A percentile compares a stretch with the other conserved stretches of the same genome.
These are phyloP conservation scores for Thermoascus crustaceus DNA, from an alignment of 2,329 filamentous ascomycete genomes.

Conservation along the genomic window DNA sequence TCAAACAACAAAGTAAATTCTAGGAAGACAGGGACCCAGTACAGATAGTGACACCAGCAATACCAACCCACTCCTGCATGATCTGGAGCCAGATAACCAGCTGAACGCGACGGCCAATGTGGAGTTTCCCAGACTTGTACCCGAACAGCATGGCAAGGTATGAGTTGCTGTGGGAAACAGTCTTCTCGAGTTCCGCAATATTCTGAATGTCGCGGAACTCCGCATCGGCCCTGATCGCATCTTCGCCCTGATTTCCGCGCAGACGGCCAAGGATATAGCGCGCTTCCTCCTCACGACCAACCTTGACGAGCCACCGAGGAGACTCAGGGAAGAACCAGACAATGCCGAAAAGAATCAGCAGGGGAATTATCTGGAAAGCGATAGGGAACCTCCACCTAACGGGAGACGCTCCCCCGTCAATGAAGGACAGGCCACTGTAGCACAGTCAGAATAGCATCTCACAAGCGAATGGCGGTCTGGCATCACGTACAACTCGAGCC, in stretches of 20 bases:
- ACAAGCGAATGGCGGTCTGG: not conserved
- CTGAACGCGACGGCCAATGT: constrained; percentile 60
- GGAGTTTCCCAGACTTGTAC: constrained; percentile 55
- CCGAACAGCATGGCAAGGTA: constrained; percentile 62
- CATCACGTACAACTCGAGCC: constrained; percentile 44
- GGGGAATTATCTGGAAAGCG: constrained; percentile 60
- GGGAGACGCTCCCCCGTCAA: constrained; percentile 49
- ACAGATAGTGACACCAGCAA: constrained; percentile 59
- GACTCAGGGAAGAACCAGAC: constrained; percentile 65
- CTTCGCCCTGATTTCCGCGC: constrained; percentile 50
- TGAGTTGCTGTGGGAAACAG: constrained; percentile 43
- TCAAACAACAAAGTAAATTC: constrained; percentile 27
- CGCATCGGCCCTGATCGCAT: constrained; percentile 47
- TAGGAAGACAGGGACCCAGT: constrained; percentile 9
- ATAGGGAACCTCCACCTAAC: constrained; percentile 63
- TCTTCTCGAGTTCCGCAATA: constrained; percentile 54
- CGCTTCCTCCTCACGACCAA: constrained; percentile 58
- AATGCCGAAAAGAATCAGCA: constrained; percentile 47
- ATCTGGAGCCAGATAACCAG: constrained; percentile 65
- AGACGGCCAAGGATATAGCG: constrained; percentile 57
- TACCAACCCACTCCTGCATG: constrained; percentile 62
- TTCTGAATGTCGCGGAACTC: constrained; percentile 63
- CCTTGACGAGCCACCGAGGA: constrained; percentile 52
- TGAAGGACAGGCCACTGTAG: constrained; percentile 49
- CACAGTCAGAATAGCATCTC: constrained; percentile 7